Percentiles rank a stretch among this genome's conserved stretches.
Conservation (phyloP, 148 eudicot species). For the Silene latifolia region DNA sequence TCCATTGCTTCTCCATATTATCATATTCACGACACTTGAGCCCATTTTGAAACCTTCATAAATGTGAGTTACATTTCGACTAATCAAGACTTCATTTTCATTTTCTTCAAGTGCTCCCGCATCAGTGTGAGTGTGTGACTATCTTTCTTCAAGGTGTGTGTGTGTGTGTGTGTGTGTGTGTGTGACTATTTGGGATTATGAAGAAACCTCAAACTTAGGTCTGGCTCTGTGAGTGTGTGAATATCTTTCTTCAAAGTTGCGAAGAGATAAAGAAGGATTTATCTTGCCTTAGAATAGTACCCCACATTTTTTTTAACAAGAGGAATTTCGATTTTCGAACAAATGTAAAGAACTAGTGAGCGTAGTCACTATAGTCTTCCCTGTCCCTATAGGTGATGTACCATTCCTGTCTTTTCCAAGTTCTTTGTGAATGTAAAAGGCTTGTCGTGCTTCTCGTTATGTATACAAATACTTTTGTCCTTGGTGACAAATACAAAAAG, state of each 20-base stretch:
- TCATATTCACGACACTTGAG: too few relatives aligned
- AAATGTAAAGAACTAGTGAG: background rate
- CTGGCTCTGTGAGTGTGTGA: background rate
- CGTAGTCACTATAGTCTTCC: too few relatives aligned
- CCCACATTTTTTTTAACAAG: background rate
- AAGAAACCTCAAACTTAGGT: background rate
- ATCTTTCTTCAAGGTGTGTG: too few relatives aligned
- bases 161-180: background rate
- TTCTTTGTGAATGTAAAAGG: background rate
- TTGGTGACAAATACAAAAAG: background rate
- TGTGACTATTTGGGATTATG: background rate
- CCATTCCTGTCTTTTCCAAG: too few relatives aligned
- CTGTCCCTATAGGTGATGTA: too few relatives aligned
- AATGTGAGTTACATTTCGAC: too few relatives aligned
- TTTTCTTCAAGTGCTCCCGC: too few relatives aligned
- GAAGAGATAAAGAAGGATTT: background rate
- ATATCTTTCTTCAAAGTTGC: background rate
- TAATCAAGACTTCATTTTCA: too few relatives aligned
- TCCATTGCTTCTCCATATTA: too few relatives aligned
- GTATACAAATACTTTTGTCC: background rate
- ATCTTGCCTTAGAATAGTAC: background rate
- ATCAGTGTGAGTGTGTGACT: too few relatives aligned
- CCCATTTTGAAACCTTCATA: too few relatives aligned
- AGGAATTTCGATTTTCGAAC: background rate
- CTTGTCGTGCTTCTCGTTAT: background rate